Evolutionary conservation across 192 early-diverging fungal genomes (phyloP).

Genomic region (Oehlia diaphana): DNA sequence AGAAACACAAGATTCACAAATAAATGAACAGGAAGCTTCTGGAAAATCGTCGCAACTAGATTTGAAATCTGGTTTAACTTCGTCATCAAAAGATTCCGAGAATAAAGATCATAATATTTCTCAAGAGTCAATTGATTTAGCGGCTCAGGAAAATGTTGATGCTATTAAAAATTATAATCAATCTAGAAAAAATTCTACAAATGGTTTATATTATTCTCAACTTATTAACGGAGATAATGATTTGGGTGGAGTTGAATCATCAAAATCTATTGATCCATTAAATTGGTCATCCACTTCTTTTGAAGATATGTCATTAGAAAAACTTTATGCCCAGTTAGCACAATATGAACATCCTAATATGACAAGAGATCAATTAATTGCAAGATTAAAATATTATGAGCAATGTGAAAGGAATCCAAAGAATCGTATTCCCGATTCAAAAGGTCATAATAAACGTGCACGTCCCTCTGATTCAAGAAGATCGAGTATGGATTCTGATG

Average conservation of each 20-base stretch:
- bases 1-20: no score
- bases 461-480: not conserved
- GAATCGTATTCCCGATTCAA: not conserved
- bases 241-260: slow-evolving; percentile 1
- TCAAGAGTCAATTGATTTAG: no score
- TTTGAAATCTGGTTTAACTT: no score
- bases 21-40: no score
- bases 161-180: not conserved
- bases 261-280: slow-evolving; percentile 4
- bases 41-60: no score
- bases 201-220: not conserved
- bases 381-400: not conserved
- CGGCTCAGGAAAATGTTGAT: no score
- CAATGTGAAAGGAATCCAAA: not conserved
- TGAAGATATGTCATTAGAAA: slow-evolving; percentile 3
- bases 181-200: not conserved
- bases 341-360: slow-evolving; percentile 1
- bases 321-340: not conserved
- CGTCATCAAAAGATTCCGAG: no score
- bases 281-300: not conserved
- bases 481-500: slow-evolving; percentile 10
- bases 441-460: not conserved
- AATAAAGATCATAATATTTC: no score
- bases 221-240: not conserved
- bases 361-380: slow-evolving; percentile 6